Percentiles rank a stretch among this genome's conserved stretches.
phyloP scores from a whole-genome alignment of 371 early-diverging fungal genomes.

The Quaeritorhiza haematococci region DNA sequence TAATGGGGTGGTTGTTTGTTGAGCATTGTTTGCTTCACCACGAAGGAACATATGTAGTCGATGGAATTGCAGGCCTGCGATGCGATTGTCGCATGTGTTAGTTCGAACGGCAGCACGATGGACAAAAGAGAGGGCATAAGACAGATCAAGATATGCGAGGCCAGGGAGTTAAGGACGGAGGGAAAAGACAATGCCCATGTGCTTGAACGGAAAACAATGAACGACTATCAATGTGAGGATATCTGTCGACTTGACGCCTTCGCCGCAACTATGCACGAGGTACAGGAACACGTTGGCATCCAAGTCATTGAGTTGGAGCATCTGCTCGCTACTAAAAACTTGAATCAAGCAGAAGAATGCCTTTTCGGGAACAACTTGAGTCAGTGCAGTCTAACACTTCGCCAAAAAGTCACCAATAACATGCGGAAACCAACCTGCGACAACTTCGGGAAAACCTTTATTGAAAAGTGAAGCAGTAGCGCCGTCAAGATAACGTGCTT shows the following conservation, averaged over 20 bases:
- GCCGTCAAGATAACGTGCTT: too few species aligned
- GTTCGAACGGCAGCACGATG: too few species aligned
- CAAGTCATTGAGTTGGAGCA: constrained; percentile 54
- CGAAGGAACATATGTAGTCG: constrained; percentile 65
- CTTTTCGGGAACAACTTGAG: too few species aligned
- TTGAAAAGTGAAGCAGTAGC: not conserved
- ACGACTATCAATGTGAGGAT: too few species aligned
- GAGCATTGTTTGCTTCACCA: constrained; percentile 56
- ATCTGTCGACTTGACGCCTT: constrained; percentile 49
- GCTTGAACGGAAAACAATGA: too few species aligned
- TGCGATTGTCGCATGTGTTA: constrained; percentile 47
- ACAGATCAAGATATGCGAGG: too few species aligned
- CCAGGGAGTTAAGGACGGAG: too few species aligned
- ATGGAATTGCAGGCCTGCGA: constrained; percentile 68
- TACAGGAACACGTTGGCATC: constrained; percentile 50
- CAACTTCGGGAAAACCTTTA: not conserved
- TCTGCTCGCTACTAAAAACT: constrained; percentile 58
- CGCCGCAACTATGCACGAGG: constrained; percentile 58
- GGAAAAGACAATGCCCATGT: too few species aligned
- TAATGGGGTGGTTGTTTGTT: constrained; percentile 42
- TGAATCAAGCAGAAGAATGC: constrained; percentile 61
- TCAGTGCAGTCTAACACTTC: not conserved
- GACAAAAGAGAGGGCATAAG: too few species aligned
- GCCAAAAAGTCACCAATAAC: too few species aligned
- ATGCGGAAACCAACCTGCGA: constrained; percentile 60